Conservation (phyloP, 495 filamentous ascomycete species). For the Neurospora discreta region DNA sequence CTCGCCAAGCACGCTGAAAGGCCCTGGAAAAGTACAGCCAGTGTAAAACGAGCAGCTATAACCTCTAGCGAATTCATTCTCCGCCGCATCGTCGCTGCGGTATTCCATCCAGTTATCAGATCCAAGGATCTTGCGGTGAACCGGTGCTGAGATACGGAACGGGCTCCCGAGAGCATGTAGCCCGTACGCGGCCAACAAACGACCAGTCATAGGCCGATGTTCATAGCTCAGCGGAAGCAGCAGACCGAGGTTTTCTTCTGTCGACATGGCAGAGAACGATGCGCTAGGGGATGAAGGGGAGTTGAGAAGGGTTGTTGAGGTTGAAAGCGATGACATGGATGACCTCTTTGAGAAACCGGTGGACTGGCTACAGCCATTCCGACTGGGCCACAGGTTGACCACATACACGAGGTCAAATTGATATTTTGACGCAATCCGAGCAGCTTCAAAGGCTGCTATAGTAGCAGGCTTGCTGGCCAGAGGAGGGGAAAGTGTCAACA, state of each 20-base stretch:
- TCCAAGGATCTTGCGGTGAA: slow-evolving; percentile 27
- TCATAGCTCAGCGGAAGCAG: not conserved
- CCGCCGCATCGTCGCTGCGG: slow-evolving; percentile 13
- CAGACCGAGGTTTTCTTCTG: not conserved
- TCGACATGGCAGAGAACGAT: not conserved
- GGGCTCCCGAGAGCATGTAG: slow-evolving; percentile 23
- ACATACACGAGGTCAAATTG: slow-evolving; percentile 34
- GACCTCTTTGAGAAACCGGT: slow-evolving; percentile 1
- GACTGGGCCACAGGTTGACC: slow-evolving; percentile 31
- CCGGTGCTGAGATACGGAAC: slow-evolving; percentile 26
- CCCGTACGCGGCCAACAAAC: slow-evolving; percentile 31
- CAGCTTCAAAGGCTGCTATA: slow-evolving; percentile 28
- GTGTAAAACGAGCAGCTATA: slow-evolving; percentile 32
- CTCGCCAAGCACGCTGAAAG: not conserved
- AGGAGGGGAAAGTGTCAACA: slow-evolving; percentile 18
- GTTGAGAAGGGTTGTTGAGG: not conserved
- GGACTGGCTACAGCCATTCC: slow-evolving; percentile 8
- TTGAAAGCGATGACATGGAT: slow-evolving; percentile 3
- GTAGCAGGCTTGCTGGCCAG: slow-evolving; percentile 20
- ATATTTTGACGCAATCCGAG: slow-evolving; percentile 28
- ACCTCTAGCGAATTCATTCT: slow-evolving; percentile 25
- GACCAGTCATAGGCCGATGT: slow-evolving; percentile 17
- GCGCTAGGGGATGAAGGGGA: not conserved
- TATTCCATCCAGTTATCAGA: slow-evolving; percentile 31
- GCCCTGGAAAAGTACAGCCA: slow-evolving; percentile 10